phyloP scores from a whole-genome alignment of 768 basidiomycete genomes.

The Rossbeevera mucosa region DNA sequence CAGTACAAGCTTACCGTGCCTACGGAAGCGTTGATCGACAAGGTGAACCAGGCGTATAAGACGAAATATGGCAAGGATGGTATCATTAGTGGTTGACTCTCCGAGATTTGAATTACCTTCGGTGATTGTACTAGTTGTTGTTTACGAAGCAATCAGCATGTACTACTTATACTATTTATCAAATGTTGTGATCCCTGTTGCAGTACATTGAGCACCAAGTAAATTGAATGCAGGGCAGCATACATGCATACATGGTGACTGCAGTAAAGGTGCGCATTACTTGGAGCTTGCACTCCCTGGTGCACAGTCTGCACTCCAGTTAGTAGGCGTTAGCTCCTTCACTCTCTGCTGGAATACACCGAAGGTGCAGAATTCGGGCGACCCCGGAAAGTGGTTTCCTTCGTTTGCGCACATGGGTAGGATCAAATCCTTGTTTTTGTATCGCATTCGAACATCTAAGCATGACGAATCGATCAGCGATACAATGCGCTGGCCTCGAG shows the following conservation, averaged over 20 bases:
- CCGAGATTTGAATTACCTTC: neutral
- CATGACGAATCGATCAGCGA: neutral
- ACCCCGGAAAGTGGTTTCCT: slow-evolving; percentile 64
- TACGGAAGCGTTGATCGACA: neutral
- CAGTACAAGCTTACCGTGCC: neutral
- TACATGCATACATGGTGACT: neutral
- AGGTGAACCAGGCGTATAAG: neutral
- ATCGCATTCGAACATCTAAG: slow-evolving; percentile 68
- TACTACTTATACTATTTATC: neutral
- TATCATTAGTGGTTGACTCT: neutral
- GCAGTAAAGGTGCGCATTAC: slow-evolving; percentile 1
- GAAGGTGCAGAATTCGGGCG: slow-evolving; percentile 71
- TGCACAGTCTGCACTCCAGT: slow-evolving; percentile 67
- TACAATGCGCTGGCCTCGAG: neutral
- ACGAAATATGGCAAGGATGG: neutral
- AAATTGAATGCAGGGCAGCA: neutral
- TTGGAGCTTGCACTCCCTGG: slow-evolving; percentile 12
- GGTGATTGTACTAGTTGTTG: neutral
- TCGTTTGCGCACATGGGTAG: slow-evolving; percentile 62
- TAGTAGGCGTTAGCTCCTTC: slow-evolving; percentile 55
- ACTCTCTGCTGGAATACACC: slow-evolving; percentile 59
- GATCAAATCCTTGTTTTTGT: slow-evolving; percentile 61
- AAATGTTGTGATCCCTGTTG: neutral
- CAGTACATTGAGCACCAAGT: neutral
- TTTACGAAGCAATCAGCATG: neutral